Conservation (phyloP, 768 basidiomycete species). For the Auriculariales sp. region DNA sequence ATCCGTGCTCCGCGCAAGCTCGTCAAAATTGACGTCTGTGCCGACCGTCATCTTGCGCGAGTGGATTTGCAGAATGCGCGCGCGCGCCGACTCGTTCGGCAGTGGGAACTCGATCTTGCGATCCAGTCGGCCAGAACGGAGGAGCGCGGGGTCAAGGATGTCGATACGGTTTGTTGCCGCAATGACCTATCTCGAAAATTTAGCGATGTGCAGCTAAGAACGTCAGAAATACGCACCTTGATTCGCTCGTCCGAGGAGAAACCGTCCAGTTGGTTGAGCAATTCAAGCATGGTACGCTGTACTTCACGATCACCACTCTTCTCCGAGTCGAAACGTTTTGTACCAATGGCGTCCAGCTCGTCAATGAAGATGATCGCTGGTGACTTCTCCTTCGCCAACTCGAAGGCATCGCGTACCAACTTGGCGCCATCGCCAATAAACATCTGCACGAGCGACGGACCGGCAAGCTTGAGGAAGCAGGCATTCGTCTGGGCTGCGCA, state of each 20-base stretch:
- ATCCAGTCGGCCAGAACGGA: constrained; percentile 93
- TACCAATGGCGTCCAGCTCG: constrained; percentile 96
- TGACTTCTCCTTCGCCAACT: constrained; percentile 94
- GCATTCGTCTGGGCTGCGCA: constrained; percentile 97
- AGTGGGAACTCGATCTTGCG: constrained; percentile 98
- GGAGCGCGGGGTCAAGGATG: constrained; percentile 94
- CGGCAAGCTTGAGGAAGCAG: constrained; percentile 95
- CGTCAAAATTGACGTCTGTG: constrained; percentile 88
- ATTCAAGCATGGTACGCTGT: constrained; percentile 99
- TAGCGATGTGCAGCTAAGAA: constrained; percentile 2
- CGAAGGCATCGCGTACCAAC: constrained; percentile 95
- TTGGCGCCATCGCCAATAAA: constrained; percentile 99
- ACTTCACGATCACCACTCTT: constrained; percentile 99
- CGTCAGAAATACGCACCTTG: constrained; percentile 47
- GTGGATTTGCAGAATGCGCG: constrained; percentile 92
- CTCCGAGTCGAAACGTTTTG: constrained; percentile 96
- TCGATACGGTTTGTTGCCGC: constrained; percentile 98
- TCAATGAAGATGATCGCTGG: constrained; percentile 99
- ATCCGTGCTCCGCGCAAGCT: constrained; percentile 90
- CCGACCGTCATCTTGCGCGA: constrained; percentile 88
- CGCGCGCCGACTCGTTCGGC: constrained; percentile 91
- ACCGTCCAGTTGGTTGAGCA: constrained; percentile 95
- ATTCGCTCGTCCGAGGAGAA: constrained; percentile 95
- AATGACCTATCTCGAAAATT: constrained; percentile 52
- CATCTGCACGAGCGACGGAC: constrained; percentile 97